A percentile compares a stretch with the other conserved stretches of the same genome.
phyloP scores from a whole-genome alignment of 768 basidiomycete genomes.

The Mycena pura region DNA sequence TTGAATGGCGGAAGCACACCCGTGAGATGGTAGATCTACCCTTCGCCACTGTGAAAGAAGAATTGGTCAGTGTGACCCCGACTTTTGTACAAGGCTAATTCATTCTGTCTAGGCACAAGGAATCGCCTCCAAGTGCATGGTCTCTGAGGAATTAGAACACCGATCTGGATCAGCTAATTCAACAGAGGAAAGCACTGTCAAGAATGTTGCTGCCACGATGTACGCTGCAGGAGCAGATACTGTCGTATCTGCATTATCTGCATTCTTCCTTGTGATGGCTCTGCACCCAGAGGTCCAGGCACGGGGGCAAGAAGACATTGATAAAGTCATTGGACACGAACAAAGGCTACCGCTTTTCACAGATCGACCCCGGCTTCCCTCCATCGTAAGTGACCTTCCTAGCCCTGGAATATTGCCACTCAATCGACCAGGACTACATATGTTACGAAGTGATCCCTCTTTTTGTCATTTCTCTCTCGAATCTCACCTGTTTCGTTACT shows the following conservation, averaged over 20 bases:
- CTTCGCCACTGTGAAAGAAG: constrained; percentile 45
- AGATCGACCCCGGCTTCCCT: constrained; percentile 45
- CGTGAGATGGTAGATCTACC: constrained; percentile 47
- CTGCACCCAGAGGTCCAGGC: constrained; percentile 46
- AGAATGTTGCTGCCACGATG: constrained; percentile 50
- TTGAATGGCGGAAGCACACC: constrained; percentile 40
- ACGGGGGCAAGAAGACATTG: constrained; percentile 46
- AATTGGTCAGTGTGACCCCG: constrained; percentile 34
- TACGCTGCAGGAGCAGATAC: constrained; percentile 49
- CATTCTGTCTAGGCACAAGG: constrained; percentile 34
- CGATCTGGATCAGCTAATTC: constrained; percentile 30
- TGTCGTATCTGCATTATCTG: constrained; percentile 43
- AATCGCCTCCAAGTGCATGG: constrained; percentile 39
- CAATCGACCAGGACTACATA: constrained; percentile 38
- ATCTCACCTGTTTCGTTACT: neutral
- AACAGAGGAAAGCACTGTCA: constrained; percentile 44
- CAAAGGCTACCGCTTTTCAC: constrained; percentile 46
- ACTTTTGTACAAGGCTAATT: neutral
- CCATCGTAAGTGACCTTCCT: constrained; percentile 37
- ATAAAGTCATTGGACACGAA: constrained; percentile 35
- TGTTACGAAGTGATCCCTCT: constrained; percentile 33
- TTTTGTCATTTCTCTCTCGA: neutral
- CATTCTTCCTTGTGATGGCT: constrained; percentile 49
- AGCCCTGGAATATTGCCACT: neutral
- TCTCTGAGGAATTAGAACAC: constrained; percentile 44